Evolutionary conservation across 2,329 filamentous ascomycete species (phyloP), one percentile per base, ranked within the genome.

Genomic region (Aspergillus fijiensis): DNA sequence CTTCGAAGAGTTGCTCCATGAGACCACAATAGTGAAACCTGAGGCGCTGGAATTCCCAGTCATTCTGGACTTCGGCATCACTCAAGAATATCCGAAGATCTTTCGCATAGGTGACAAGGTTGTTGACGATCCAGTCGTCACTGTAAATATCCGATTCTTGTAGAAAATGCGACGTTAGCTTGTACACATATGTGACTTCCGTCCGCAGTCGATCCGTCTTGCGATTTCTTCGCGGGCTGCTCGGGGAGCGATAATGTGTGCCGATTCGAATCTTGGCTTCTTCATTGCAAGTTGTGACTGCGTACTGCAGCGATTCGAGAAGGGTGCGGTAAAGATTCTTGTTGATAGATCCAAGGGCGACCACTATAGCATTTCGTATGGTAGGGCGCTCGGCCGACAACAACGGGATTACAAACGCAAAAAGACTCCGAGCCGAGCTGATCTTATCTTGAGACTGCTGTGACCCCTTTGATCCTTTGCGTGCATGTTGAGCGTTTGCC

Each of bases 151-250:
- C 88, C 0, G 89, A 81, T 49, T 91, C 85, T 63, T 89, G 89
- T 42, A 99, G 80, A 66, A 97, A 96, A 69, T 93, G 90, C 0
- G 93, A 92, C 0, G 94, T 98, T 39, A 98, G 81, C 72, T 96
- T 94, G 77, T 98, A 97, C 7, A 99, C 91, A 71, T 98, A 91
- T 0, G 96, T 97, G 55, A 98, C 92, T 73, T 98, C 95, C 0
- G 94, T 97, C 56, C 96, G 86, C 35, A 99, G 78, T 33, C 92
- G 82, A 71, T 98, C 95, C 65, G 92, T 95, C 71, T 89, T 91
- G 57, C 89, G 87, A 72, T 91, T 96, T 57, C 91, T 84, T 50
- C 89, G 87, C 1, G 92, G 89, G 65, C 87, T 92, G 76, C 92
- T 97, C 51, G 89, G 87, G 27, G 88, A 92, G 55, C 95, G 87